A percentile compares a stretch with the other conserved stretches of the same genome.
phyloP scores from a whole-genome alignment of 2,329 filamentous ascomycete genomes.

The Aaosphaeria arxii region DNA sequence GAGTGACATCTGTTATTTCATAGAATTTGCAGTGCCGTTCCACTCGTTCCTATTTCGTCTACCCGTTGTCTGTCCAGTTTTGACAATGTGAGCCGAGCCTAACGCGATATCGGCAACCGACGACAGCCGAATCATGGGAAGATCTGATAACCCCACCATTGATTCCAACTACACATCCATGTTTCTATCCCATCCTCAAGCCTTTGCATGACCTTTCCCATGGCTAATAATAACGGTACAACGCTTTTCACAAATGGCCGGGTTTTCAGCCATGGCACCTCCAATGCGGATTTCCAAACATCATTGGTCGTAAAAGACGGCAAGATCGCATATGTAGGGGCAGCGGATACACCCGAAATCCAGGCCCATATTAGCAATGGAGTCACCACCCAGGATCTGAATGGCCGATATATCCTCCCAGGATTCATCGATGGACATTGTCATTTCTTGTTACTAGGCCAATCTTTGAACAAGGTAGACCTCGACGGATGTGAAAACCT shows the following conservation, averaged over 20 bases:
- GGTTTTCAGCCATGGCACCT: constrained; percentile 15
- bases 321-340: constrained; percentile 42
- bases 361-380: constrained; percentile 21
- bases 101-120: too few species aligned
- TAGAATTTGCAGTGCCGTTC: too few species aligned
- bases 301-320: constrained; percentile 41
- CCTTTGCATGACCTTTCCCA: too few species aligned
- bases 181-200: too few species aligned
- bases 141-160: too few species aligned
- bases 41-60: too few species aligned
- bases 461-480: constrained; percentile 52
- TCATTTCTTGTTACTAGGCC: constrained; percentile 56
- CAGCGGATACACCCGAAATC: constrained; percentile 15
- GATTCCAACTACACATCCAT: too few species aligned
- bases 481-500: constrained; percentile 48
- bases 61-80: too few species aligned
- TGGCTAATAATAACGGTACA: too few species aligned
- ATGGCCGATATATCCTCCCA: constrained; percentile 45
- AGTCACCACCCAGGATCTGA: constrained; percentile 31
- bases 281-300: constrained; percentile 9
- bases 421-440: constrained; percentile 59
- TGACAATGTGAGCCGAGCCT: too few species aligned
- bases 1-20: too few species aligned
- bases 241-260: constrained; percentile 25
- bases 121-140: too few species aligned